Evolutionary conservation across 2,329 filamentous ascomycete genomes (phyloP), one percentile per base, ranked within the genome.

Genomic region (Furcasterigmium sp.): DNA sequence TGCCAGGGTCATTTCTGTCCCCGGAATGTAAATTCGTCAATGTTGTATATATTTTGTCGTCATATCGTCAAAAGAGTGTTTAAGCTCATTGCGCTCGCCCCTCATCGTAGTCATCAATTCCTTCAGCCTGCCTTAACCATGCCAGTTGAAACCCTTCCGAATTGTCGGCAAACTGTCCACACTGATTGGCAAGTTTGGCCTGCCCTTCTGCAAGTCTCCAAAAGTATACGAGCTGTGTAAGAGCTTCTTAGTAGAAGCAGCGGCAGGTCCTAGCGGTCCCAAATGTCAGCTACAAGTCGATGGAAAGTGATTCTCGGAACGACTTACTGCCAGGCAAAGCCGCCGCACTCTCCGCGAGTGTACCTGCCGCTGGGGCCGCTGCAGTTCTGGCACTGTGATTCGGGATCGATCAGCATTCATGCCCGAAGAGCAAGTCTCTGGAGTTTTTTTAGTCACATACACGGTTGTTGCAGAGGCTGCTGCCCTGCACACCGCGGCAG

Each of bases 221-320:
- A n/a, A n/a, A n/a, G n/a, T n/a, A n/a, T n/a, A n/a, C n/a, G n/a
- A n/a, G n/a, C n/a, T n/a, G n/a, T n/a, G n/a, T n/a, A n/a, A n/a
- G n/a, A n/a, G n/a, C n/a, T n/a, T n/a, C 23, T 34, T 34, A 34
- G 30, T 34, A 34, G 30, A 34, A 34, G 30, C 30, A 34, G 30
- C 30, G 30, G 30, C 30, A 34, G 15, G 30, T 34, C 30, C 26
- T 29, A 14, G 26, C 14, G 14, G 26, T 9, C 8, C 26, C 9
- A 9, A 14, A 14, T 29, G 26, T 29, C 14, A 29, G 26, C 26
- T 14, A 29, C 14, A 29, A 14, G 26, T 29, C n/a, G n/a, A 29
- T 29, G 8, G 26, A 9, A 29, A 14, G 14, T 29, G 26, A 29
- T 14, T 29, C 9, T 29, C 26, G 14, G 14, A 29, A 14, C 14